Evolutionary conservation across 768 basidiomycete genomes (phyloP), one percentile per base, ranked within the genome.

Genomic region (Pisolithus marmoratus): DNA sequence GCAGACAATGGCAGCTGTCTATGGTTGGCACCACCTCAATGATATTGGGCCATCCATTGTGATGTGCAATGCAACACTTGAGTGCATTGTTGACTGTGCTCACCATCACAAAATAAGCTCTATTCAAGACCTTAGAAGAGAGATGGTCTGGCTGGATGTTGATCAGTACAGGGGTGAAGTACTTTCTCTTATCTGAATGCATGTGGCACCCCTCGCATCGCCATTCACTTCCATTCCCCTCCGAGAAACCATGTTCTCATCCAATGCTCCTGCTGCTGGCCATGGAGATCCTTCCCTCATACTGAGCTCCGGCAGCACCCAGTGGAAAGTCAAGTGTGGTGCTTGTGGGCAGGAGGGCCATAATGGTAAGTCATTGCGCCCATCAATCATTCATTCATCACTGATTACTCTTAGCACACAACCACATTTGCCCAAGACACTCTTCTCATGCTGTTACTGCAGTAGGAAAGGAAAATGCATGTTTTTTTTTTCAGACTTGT

Each of bases 81-180:
- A 49, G 1, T 57, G 60, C 17, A 62, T 69, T 20, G 51, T 63
- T 14, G 58, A 61, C 47, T 63, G 61, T 31, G 61, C 65, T 4
- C 67, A 61, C 17, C 55, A 45, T n/a, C 24, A 29, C 7, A 29
- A 29, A 29, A 29, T 29, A 4, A 29, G 27, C 27, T 29, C 27
- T 8, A 29, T 44, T n/a, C 63, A 66, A 50, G 50, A 58, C 38
- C 48, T 68, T 1, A 6, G 42, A 12, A 49, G 51, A 19, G 65
- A 66, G 51, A 60, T 54, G 4, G 29, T 38, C 3, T 68, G 65
- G 66, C 23, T 19, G 20, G 22, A 20, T 15, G 24, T 26, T 6
- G 48, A 49, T 19, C 6, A 36, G 11, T 15, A 48, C 24, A 27
- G 48, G 19, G 29, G 14, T 17, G 49, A 54, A 37, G 26, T 46